Evolutionary conservation across 176 grass and related monocot genomes (phyloP), one percentile per base, ranked within the genome.

Genomic region (Bonia amplexicaulis): DNA sequence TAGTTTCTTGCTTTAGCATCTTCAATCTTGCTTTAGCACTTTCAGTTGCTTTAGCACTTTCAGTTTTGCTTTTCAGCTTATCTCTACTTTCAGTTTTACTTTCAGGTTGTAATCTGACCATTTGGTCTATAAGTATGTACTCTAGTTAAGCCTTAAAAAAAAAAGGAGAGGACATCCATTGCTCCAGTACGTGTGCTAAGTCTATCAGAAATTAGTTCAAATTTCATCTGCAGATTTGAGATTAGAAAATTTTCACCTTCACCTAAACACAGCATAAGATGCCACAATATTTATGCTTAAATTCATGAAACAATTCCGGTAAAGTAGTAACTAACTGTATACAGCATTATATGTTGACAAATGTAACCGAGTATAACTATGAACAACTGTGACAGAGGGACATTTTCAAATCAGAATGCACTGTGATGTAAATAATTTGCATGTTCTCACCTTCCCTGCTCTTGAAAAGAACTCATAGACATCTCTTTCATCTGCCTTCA

Each of bases 381-480:
- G 9, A 77, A 25, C 16, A 27, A 63, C 59, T 17, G 6, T 58
- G 27, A 57, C 2, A 68, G 75, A 20, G 40, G 16, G 47, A 48
- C 3, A 27, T 9, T 67, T 77, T 62, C 75, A 64, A 65, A 65
- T 17, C 5, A 46, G 57, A 42, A 85, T 80, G 47, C 8, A 60
- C 48, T 71, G 12, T 48, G 31, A 54, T 19, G 4, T 44, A 31
- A 78, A 69, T 33, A 77, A 85, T 66, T 66, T 59, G 17, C 19
- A 48, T 54, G 31, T 12, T 71, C 89, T 55, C 35, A 99, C 96
- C 96, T 99, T 99, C 86, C 96, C 96, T 87, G 96, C 96, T 85
- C 89, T 99, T 62, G 96, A 99, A 80, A 99, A 99, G 65, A 99
- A 99, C 68, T 99, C 96, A 64, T 96, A 99, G 42, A 99, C 91